Evolutionary conservation across 2,329 filamentous ascomycete species (phyloP), one percentile per base, ranked within the genome.

Genomic region (Claviceps sp.): DNA sequence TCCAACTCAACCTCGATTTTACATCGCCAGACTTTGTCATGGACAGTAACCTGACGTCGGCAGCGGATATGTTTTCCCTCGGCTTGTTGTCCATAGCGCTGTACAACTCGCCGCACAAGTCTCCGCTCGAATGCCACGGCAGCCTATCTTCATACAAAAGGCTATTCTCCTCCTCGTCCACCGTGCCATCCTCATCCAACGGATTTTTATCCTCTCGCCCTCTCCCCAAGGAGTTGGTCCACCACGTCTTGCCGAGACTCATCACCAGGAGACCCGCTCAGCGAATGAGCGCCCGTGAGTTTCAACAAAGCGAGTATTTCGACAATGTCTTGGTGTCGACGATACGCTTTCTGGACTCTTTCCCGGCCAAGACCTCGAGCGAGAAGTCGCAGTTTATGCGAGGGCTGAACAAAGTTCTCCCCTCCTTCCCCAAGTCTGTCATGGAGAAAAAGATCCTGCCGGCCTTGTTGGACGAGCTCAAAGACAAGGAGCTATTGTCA

Each of bases 261-360:
- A 90, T 98, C 53, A 93, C 91, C 0, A 78, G 93, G 56, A 76
- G 89, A 52, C 89, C 93, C 2, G 89, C 89, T 3, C 87, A 95
- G 64, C 81, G 93, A 45, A 79, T 97, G 72, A 89, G 83, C 26
- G 89, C 91, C 4, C 82, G 80, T 51, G 91, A 95, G 60, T 97
- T 98, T 59, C 93, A 98, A 63, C 82, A 96, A 66, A 94, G 89
- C 62, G 84, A 88, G 58, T 98, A 94, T 65, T 98, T 98, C 64
- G 89, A 98, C 68, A 98, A 97, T 62, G 87, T 97, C 46, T 75
- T 98, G 4, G 89, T 98, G 22, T 95, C 90, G 0, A 96, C 93
- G 0, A 95, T 98, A 56, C 87, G 93, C 13, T 98, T 98, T 63
- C 73, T 98, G 26, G 93, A 98, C 60, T 79, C 84, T 0, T 81